Evolutionary conservation across 139 green algal genomes (phyloP), one percentile per base, ranked within the genome.

Genomic region (Asterochloris sp.): DNA sequence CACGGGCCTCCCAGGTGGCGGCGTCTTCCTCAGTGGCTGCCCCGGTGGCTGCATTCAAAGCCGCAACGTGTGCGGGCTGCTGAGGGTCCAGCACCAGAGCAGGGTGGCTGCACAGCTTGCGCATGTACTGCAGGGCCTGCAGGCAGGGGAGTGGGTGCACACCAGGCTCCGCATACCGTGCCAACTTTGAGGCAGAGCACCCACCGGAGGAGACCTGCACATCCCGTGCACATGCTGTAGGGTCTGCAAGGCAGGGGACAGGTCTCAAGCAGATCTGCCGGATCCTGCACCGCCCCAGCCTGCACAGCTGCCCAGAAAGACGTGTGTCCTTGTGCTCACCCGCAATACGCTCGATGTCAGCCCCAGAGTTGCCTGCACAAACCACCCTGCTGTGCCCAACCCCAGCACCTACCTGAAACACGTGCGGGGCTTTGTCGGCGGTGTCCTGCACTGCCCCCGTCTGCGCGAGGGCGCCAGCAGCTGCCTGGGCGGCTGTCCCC

Each of bases 21-120:
- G 17, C 6, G 38, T 6, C 38, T 54, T 54, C 38, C 38, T 54
- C 21, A 13, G 14, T 79, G 24, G 69, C 27, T 19, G 78, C 15
- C 66, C 17, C 69, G 28, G 74, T 88, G 79, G 27, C 81, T 0
- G 74, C 69, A 23, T 84, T 67, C 27, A 89, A 74, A 10, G 93
- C 92, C 13, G 85, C 73, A 9, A 69, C 66, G 87, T 98, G 95
- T 27, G 82, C 84, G 0, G 88, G 81, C n/a, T 89, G 64, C 75
- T 38, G 64, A 23, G 82, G 86, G 82, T 98, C 90, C 71, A 99
- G 84, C 47, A 96, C 96, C 77, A 99, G 87, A 54, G 89, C 76
- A 11, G 97, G 96, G 89, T 99, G 97, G 83, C 91, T 96, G 92
- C 96, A 99, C 81, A 99, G 90, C 88, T 96, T 96, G 63, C 96